Evolutionary conservation across 805 yeast species (phyloP).

Genomic region (Wickerhamomyces ciferrii): DNA sequence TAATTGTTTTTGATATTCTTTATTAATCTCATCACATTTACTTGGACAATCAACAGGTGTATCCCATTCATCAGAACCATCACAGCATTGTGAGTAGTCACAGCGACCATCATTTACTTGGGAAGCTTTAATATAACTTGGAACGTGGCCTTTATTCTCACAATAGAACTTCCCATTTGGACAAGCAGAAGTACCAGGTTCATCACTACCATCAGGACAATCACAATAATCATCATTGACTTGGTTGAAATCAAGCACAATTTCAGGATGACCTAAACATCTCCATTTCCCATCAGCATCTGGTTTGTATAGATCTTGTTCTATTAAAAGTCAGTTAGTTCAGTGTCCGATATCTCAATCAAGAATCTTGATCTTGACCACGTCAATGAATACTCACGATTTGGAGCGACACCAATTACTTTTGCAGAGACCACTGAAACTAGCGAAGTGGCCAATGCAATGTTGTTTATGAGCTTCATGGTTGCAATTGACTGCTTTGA

Average conservation of each 20-base stretch:
- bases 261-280: constrained; percentile 66
- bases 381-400: constrained; percentile 4
- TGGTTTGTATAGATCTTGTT: constrained; percentile 43
- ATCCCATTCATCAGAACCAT: constrained; percentile 79
- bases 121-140: constrained; percentile 56
- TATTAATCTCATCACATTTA: constrained; percentile 23
- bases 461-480: neutral
- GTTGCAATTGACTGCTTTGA: neutral
- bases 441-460: constrained; percentile 15
- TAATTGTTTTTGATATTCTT: constrained; percentile 10
- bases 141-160: constrained; percentile 63
- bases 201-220: constrained; percentile 97
- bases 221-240: constrained; percentile 91
- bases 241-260: constrained; percentile 51
- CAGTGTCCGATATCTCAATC: neutral
- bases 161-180: constrained; percentile 56
- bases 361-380: neutral
- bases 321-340: neutral
- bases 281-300: constrained; percentile 52
- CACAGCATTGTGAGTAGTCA: constrained; percentile 87
- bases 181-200: constrained; percentile 93
- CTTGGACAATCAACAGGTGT: constrained; percentile 19
- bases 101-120: constrained; percentile 88
- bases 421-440: constrained; percentile 3
- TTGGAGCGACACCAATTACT: constrained; percentile 17